Percentiles rank a stretch among this genome's conserved stretches.
phyloP scores from a whole-genome alignment of 2,329 filamentous ascomycete species.

The Diaporthe batatas region DNA sequence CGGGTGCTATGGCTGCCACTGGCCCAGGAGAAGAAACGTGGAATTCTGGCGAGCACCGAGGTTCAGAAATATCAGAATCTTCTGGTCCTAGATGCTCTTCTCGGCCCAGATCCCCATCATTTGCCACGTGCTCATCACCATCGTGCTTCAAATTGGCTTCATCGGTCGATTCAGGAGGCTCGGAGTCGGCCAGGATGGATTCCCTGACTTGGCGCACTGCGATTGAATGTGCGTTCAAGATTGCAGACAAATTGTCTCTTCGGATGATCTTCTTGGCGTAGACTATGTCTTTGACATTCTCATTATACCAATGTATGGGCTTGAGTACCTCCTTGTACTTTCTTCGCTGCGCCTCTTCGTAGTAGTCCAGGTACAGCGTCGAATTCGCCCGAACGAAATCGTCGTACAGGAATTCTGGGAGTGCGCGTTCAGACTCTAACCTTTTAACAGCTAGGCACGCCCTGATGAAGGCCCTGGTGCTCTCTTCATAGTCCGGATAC shows the following conservation, averaged over 20 bases:
- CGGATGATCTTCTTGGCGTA: constrained; percentile 49
- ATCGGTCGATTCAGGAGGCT: background rate
- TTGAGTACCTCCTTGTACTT: constrained; percentile 44
- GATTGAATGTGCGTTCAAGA: constrained; percentile 48
- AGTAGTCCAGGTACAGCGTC: constrained; percentile 50
- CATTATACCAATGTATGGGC: constrained; percentile 53
- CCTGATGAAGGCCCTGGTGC: constrained; percentile 48
- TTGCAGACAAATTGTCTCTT: constrained; percentile 47
- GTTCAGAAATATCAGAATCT: background rate
- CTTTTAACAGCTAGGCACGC: constrained; percentile 50
- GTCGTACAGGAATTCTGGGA: constrained; percentile 51
- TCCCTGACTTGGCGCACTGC: constrained; percentile 43
- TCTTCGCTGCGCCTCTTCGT: constrained; percentile 46
- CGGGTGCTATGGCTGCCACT: background rate
- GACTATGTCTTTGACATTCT: constrained; percentile 48
- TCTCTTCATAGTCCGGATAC: constrained; percentile 50
- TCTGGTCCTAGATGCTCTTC: background rate
- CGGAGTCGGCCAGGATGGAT: constrained; percentile 12
- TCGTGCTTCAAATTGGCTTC: constrained; percentile 4
- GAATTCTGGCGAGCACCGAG: constrained; percentile 14
- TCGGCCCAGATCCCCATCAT: background rate
- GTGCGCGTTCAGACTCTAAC: constrained; percentile 45
- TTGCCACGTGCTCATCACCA: constrained; percentile 24
- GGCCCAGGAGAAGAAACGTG: constrained; percentile 31
- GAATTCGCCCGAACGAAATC: constrained; percentile 53